These are phyloP conservation scores for Guadua angustifolia DNA, from an alignment of 176 grass and related monocot genomes.

Conservation along the genomic window DNA sequence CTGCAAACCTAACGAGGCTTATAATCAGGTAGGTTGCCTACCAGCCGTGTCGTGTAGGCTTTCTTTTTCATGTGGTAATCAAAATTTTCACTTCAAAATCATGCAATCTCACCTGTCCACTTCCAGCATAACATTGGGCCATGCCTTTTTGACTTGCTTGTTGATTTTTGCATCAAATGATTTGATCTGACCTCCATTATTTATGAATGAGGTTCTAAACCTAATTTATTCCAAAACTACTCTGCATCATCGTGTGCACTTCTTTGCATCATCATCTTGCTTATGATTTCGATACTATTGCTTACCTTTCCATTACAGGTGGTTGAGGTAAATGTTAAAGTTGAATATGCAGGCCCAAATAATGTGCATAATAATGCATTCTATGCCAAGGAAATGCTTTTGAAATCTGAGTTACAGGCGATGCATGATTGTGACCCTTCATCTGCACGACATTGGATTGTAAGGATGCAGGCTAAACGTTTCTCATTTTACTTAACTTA, in stretches of 20 bases:
- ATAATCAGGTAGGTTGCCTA: constrained; percentile 78
- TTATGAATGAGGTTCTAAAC: not conserved
- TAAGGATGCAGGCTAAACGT: constrained; percentile 43
- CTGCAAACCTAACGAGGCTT: constrained; percentile 86
- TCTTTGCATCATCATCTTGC: not conserved
- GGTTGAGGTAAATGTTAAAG: constrained; percentile 92
- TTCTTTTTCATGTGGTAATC: not conserved
- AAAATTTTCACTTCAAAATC: constrained; percentile 6
- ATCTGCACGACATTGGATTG: constrained; percentile 91
- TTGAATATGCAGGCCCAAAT: constrained; percentile 76
- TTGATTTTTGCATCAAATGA: not conserved
- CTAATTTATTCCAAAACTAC: not conserved
- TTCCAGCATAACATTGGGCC: not conserved
- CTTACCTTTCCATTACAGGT: constrained; percentile 56
- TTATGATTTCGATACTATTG: not conserved
- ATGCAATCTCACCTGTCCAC: not conserved
- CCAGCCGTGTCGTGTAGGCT: not conserved
- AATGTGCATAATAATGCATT: constrained; percentile 98
- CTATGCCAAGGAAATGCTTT: constrained; percentile 82
- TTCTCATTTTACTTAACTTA: not conserved
- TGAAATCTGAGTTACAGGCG: constrained; percentile 90
- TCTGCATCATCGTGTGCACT: not conserved
- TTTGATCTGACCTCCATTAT: not conserved
- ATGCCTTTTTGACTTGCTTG: not conserved
- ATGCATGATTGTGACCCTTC: constrained; percentile 92